A percentile compares a stretch with the other conserved stretches of the same genome.
Conservation (phyloP, 1,139 yeast genomes). For the Blastobotrys apis region DNA sequence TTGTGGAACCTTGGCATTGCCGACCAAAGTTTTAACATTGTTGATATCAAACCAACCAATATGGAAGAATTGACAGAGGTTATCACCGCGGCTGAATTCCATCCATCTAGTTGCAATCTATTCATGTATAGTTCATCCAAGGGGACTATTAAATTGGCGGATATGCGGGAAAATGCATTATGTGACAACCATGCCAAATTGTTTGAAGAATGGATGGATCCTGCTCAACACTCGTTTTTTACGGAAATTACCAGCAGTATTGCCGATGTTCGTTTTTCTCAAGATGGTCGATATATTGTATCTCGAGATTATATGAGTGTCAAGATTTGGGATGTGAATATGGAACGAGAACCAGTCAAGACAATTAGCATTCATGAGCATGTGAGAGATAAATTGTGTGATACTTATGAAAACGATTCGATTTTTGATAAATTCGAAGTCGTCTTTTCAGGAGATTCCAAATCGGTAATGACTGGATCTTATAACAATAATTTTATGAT, state of each 20-base stretch:
- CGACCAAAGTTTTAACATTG: constrained; percentile 91
- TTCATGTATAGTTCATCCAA: constrained; percentile 97
- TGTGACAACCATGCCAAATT: constrained; percentile 87
- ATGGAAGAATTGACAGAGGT: constrained; percentile 99
- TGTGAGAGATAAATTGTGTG: constrained; percentile 87
- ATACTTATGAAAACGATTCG: constrained; percentile 97
- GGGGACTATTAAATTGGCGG: constrained; percentile 92
- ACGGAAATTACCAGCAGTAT: constrained; percentile 96
- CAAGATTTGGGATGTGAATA: constrained; percentile 96
- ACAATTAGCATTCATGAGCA: constrained; percentile 96
- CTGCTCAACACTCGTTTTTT: constrained; percentile 89
- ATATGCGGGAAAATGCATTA: constrained; percentile 92
- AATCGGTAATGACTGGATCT: constrained; percentile 93
- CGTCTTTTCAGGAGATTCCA: constrained; percentile 89
- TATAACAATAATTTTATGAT: constrained; percentile 97
- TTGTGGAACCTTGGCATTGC: constrained; percentile 94
- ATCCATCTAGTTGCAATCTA: constrained; percentile 85
- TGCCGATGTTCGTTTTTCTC: constrained; percentile 87
- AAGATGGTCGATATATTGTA: constrained; percentile 90
- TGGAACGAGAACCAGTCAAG: constrained; percentile 92
- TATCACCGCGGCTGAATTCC: constrained; percentile 96
- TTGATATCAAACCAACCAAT: constrained; percentile 94
- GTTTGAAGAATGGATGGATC: constrained; percentile 91
- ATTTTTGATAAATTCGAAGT: constrained; percentile 98
- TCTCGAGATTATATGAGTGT: constrained; percentile 97